Evolutionary conservation across 257 asterid genomes (phyloP).

Genomic region (Solanum chiquidenum): DNA sequence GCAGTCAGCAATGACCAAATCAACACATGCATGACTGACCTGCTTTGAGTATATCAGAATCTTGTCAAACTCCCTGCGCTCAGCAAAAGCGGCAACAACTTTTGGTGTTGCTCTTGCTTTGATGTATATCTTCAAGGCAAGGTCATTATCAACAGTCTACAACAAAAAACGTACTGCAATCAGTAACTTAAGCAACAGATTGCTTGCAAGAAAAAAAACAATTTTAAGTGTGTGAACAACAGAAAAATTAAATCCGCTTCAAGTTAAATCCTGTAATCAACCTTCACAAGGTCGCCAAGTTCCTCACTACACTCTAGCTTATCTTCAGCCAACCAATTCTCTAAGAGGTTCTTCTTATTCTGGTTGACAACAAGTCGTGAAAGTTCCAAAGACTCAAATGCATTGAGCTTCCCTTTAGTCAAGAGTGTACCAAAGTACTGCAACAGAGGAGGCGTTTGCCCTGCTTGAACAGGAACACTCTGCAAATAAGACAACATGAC

Average conservation of each 20-base stretch:
- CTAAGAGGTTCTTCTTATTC: conserved; percentile 89
- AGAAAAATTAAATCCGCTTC: not conserved
- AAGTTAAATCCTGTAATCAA: conserved; percentile 8
- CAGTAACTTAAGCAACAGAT: not conserved
- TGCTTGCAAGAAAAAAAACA: not conserved
- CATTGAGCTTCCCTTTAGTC: conserved; percentile 92
- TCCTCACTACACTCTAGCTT: conserved; percentile 98
- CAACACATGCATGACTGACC: conserved; percentile 27
- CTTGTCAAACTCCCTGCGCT: conserved; percentile 97
- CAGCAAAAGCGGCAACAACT: conserved; percentile 99
- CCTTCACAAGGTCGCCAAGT: conserved; percentile 99
- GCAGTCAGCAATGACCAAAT: not conserved
- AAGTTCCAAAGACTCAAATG: conserved; percentile 92
- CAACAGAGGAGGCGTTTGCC: conserved; percentile 97
- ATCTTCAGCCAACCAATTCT: conserved; percentile 99
- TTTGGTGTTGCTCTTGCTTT: conserved; percentile 99
- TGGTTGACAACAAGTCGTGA: conserved; percentile 98
- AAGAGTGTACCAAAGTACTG: conserved; percentile 95
- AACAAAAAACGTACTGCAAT: not conserved
- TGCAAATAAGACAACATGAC: conserved; percentile 17
- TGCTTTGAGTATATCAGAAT: conserved; percentile 95
- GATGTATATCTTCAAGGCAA: conserved; percentile 90
- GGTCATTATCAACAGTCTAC: conserved; percentile 98
- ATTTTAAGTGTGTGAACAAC: not conserved
- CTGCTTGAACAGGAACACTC: conserved; percentile 99